A percentile compares a stretch with the other conserved stretches of the same genome.
These are phyloP conservation scores for Lichtheimia ornata DNA, from an alignment of 371 early-diverging fungal genomes.

Conservation along the genomic window DNA sequence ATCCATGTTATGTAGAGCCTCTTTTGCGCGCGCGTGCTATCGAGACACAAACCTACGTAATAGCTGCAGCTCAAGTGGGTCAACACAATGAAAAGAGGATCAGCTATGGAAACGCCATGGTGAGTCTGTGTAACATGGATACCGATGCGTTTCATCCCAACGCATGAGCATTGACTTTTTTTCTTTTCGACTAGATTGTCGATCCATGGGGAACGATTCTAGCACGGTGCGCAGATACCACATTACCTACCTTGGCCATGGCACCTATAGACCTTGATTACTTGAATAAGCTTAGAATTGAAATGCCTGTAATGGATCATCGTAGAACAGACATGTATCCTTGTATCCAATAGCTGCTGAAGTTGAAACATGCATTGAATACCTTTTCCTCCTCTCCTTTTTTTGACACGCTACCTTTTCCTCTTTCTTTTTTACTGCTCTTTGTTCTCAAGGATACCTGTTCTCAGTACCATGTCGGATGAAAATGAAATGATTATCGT, in stretches of 20 bases:
- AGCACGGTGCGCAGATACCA: constrained; percentile 59
- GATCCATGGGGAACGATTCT: constrained; percentile 62
- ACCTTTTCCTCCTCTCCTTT: neutral
- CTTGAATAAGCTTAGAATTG: constrained; percentile 59
- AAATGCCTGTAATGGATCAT: constrained; percentile 79
- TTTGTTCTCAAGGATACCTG: neutral
- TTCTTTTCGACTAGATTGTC: constrained; percentile 27
- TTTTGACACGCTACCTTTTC: constrained; percentile 6
- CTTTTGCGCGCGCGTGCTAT: constrained; percentile 85
- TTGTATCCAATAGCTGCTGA: neutral
- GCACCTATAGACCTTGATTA: constrained; percentile 67
- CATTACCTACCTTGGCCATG: constrained; percentile 52
- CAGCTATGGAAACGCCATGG: constrained; percentile 85
- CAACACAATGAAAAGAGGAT: constrained; percentile 72
- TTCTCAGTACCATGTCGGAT: constrained; percentile 22
- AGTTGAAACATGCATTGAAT: neutral
- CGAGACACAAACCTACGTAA: constrained; percentile 74
- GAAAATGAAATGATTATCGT: constrained; percentile 26
- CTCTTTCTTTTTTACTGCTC: neutral
- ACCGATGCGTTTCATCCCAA: too few relatives aligned
- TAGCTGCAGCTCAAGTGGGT: constrained; percentile 82
- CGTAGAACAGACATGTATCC: constrained; percentile 68
- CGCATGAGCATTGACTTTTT: neutral
- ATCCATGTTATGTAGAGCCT: constrained; percentile 42
- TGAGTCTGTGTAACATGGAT: constrained; percentile 20